Conservation (phyloP, 2,329 filamentous ascomycete genomes). For the Gnomoniopsis smithogilvyi region DNA sequence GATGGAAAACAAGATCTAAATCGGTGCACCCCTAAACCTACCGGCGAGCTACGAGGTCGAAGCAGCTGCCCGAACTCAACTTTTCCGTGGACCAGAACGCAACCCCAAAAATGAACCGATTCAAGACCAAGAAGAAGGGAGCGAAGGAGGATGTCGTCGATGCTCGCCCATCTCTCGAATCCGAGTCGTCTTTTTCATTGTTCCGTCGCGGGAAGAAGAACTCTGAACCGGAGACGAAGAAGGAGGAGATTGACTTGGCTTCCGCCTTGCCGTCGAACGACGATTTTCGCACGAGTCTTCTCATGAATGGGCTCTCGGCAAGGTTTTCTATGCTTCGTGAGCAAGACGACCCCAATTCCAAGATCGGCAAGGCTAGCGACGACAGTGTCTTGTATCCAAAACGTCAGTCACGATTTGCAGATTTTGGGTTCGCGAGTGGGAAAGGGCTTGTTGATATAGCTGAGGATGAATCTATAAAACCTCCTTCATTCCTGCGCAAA, state of each 20-base stretch:
- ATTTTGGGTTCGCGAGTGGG: slow-evolving; percentile 58
- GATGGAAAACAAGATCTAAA: slow-evolving; percentile 12
- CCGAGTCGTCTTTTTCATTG: slow-evolving; percentile 48
- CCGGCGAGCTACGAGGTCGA: neutral
- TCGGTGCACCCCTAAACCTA: neutral
- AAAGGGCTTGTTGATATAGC: slow-evolving; percentile 76
- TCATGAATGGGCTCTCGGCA: slow-evolving; percentile 93
- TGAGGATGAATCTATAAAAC: slow-evolving; percentile 78
- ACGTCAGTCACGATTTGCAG: slow-evolving; percentile 71
- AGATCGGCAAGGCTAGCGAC: slow-evolving; percentile 90
- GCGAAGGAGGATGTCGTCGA: slow-evolving; percentile 48
- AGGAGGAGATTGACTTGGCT: slow-evolving; percentile 69
- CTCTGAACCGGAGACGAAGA: slow-evolving; percentile 55
- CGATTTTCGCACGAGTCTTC: slow-evolving; percentile 89
- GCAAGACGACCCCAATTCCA: slow-evolving; percentile 86
- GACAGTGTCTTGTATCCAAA: slow-evolving; percentile 87
- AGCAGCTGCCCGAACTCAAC: slow-evolving; percentile 1
- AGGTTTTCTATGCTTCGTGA: slow-evolving; percentile 96
- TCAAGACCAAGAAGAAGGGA: slow-evolving; percentile 69
- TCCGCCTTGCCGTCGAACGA: slow-evolving; percentile 75
- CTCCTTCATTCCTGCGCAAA: slow-evolving; percentile 53
- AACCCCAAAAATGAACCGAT: slow-evolving; percentile 65
- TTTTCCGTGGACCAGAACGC: neutral
- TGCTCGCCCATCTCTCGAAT: slow-evolving; percentile 48
- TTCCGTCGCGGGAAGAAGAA: slow-evolving; percentile 56